Base-by-base conservation (phyloP, 768 basidiomycete genomes). In the Mycena haematopus region DNA sequence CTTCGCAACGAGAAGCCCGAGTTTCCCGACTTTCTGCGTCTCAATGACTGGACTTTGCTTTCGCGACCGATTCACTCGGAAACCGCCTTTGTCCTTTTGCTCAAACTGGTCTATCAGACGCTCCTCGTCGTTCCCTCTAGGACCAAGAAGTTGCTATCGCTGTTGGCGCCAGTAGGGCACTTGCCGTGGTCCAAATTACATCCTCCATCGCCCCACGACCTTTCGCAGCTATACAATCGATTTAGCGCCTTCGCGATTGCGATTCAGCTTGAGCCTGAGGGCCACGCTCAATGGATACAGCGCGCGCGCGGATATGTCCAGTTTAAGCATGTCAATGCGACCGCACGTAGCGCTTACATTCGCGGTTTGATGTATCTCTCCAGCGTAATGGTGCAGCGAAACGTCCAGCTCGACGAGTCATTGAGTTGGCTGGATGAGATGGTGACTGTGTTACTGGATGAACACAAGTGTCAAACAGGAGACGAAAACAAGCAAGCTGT, bases 211-310 rank as follows among this genome's bases (percentile, higher is more conserved):
- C 63, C 72, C 3, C 77, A 82, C 35, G 85, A 91, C 38, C 78
- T 91, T 2, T 90, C 92, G 0, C 87, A 87, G 82, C 79, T 96
- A 35, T 86, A 89, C 74, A 97, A 97, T 74, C 86, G 95, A 10
- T 86, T 92, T 68, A 86, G 84, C 52, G 88, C 91, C 13, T 79
- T 91, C 65, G 85, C 89, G 6, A 79, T 92, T 27, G 87, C 86
- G 5, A 80, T 91, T 45, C 83, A 88, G 67, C 82, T 97, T 47
- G 86, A 90, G 49, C 70, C 78, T 1, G 67, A 78, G 2, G 81
- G 82, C 22, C 75, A 82, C 49, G 75, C 75, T 5, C 79, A 81
- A 46, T 85, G 90, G 17, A 73, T 95, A 44, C 74, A 80, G n/a
- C 86, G 86, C 55, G 88, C 90, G 7, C 84, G 81, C 19, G 82